Evolutionary conservation across 2,329 filamentous ascomycete genomes (phyloP), one percentile per base, ranked within the genome.

Genomic region (Herpotrichia juniperi): DNA sequence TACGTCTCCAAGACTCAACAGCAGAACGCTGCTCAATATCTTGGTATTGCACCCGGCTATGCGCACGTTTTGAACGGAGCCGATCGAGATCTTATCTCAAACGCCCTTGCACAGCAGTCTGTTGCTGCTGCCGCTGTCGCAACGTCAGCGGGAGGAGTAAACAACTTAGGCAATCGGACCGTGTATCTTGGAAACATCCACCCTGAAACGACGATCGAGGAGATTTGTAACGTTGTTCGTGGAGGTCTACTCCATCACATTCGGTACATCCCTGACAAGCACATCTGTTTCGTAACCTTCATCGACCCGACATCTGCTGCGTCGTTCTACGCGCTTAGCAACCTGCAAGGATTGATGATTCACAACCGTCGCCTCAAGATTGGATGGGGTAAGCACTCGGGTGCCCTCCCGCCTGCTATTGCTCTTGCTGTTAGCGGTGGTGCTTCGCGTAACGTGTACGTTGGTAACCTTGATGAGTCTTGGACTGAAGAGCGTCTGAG

Each of bases 1-100:
- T 99, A 99, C 68, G 93, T 99, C 46, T 99, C 94, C 53, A 99
- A 99, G 84, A 99, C 94, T 0, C 94, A 99, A 78, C 94, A 99
- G 79, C 94, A 99, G 77, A 99, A 99, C 67, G 94, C 94, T 7
- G 94, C 94, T 28, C 94, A 99, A 76, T 99, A 97, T 73, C 84
- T 99, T 21, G 94, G 94, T 49, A 99, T 99, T 67, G 92, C 94
- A 17, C 94, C 94, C 31, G 93, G 93, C 24, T 97, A 97, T 69
- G 93, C 94, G 17, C 93, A 97, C 73, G 93, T 97, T 74, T 82
- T 99, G 61, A 97, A 96, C 64, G 93, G 92, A 44, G 93, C 93
- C 47, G 94, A 99, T 74, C 91, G 93, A 45, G 94, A 99, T 69
- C 82, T 99, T 64, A 97, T 99, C 71, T 97, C 93, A 16, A 97